Base-by-base conservation (phyloP, 495 filamentous ascomycete species). In the Penicillium silybi region DNA sequence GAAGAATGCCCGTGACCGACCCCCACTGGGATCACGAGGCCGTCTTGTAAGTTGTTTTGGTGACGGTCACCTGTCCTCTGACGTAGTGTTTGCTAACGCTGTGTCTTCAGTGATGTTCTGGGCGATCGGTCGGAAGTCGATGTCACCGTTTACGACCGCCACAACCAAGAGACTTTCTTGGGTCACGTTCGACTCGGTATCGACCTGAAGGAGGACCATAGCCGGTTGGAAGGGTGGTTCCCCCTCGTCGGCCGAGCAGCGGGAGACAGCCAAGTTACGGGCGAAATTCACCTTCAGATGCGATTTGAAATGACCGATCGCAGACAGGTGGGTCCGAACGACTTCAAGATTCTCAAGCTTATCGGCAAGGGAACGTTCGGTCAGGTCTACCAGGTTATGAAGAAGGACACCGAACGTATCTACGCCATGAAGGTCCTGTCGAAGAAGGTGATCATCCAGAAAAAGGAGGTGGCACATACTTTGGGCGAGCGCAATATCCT, bases 351-450 rank as follows among this genome's bases (percentile, higher is more conserved):
- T 49, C 72, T 98, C 52, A 92, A 95, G 66, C 83, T 99, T 22
- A 97, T 99, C 63, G 93, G 93, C 37, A 97, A 96, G 72, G 93
- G 90, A 63, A 99, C 95, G 0, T 99, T 99, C 68, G 93, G 93
- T n/a, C 95, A 99, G 69, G 93, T 99, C 3, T 99, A 97, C 60
- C 93, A 97, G 61, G 93, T 97, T n/a, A 88, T 90, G 57, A 97
- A 98, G 79, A 93, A 89, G 76, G 93, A 98, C 64, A 97, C 93
- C 1, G 81, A 85, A 57, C 84, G 95, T 17, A 96, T 98, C 50
- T 98, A 97, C 59, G 93, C 93, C 37, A 98, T 98, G 93, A 98
- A 98, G 67, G 92, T 97, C 2, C 75, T 98, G 18, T 96, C 92
- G 10, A 98, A 98, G 79, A 98, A 97, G 76, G 93, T 98, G 44